phyloP scores from a whole-genome alignment of 73 alveolate genomes.

The Tetrahymena malaccensis region DNA sequence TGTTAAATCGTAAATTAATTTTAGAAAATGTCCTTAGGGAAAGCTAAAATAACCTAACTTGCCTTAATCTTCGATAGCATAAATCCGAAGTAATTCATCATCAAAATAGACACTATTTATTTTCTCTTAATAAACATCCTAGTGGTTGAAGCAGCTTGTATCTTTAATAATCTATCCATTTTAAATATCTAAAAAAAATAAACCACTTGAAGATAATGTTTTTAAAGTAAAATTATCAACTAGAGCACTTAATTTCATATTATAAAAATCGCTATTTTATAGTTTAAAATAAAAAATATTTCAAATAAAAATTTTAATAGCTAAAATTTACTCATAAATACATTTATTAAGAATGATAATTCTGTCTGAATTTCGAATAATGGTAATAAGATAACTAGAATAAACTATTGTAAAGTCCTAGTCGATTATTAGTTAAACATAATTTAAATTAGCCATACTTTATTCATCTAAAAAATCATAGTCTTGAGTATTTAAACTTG shows the following conservation, averaged over 20 bases:
- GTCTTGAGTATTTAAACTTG: neutral
- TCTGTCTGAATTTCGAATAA: too few relatives aligned
- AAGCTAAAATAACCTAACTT: neutral
- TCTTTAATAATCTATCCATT: neutral
- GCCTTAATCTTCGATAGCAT: neutral
- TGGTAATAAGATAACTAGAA: neutral
- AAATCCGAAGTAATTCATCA: neutral
- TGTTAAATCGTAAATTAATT: neutral
- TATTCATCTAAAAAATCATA: neutral
- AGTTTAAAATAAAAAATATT: neutral
- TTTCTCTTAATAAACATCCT: neutral
- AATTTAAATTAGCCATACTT: neutral
- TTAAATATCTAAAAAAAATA: neutral
- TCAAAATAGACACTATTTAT: neutral
- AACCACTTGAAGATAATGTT: neutral
- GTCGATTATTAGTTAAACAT: neutral
- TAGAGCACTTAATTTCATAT: neutral
- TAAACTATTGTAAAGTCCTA: neutral
- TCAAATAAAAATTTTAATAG: too few relatives aligned
- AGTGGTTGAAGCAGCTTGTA: neutral
- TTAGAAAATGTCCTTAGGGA: neutral
- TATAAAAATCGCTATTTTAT: neutral
- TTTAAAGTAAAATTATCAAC: neutral
- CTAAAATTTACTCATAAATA: neutral
- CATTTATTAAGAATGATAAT: neutral